Evolutionary conservation across 805 yeast species (phyloP).

Genomic region (Vanderwaltozyma polyspora): DNA sequence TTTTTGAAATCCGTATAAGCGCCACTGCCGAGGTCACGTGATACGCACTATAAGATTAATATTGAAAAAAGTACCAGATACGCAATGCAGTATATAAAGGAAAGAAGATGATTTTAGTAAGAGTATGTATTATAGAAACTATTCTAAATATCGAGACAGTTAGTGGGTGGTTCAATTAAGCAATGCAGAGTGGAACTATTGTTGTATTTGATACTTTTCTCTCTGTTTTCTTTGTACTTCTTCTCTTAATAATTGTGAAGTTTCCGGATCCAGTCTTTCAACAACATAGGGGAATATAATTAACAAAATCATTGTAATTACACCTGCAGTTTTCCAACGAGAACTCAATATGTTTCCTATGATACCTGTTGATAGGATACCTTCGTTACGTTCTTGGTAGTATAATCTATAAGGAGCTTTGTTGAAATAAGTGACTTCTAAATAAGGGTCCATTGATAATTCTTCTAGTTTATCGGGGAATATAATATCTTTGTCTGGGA

Average conservation of each 20-base stretch:
- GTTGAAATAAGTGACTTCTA: conserved; percentile 7
- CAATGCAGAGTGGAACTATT: no score
- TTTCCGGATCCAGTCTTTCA: conserved; percentile 34
- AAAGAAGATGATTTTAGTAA: no score
- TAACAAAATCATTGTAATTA: conserved; percentile 17
- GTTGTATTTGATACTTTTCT: conserved; percentile 15
- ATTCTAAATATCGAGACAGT: no score
- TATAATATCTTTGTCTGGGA: conserved; percentile 23
- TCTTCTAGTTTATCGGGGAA: conserved; percentile 22
- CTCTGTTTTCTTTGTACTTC: conserved; percentile 20
- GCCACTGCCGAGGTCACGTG: no score
- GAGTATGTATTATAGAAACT: no score
- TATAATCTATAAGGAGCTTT: conserved; percentile 27
- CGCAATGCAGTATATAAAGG: no score
- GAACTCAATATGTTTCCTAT: conserved; percentile 28
- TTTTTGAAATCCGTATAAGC: no score
- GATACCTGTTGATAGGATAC: conserved; percentile 29
- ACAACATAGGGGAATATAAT: conserved; percentile 26
- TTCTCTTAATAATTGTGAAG: conserved; percentile 26
- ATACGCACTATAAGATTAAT: no score
- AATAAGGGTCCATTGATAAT: conserved; percentile 11
- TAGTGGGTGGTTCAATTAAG: no score
- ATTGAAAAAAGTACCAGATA: no score
- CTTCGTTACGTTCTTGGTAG: conserved; percentile 23
- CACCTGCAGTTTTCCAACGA: conserved; percentile 29